Evolutionary conservation across 345 rosid species (phyloP).

Genomic region (Luvunga scandens): DNA sequence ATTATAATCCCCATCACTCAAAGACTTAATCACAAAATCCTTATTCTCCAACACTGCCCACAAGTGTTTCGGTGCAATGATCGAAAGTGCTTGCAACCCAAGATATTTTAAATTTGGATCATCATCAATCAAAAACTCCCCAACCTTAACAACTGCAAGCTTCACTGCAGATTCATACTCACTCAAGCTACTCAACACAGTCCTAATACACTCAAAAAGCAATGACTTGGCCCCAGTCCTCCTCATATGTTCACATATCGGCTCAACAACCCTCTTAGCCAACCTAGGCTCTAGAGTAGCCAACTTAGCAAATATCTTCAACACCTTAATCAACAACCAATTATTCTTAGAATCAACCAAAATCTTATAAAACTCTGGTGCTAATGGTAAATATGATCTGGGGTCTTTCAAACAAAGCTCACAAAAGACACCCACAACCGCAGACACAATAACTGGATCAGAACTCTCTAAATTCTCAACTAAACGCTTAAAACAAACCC

Average conservation of each 20-base stretch:
- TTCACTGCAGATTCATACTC: conserved; percentile 86
- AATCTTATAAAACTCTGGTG: conserved; percentile 82
- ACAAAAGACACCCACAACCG: conserved; percentile 78
- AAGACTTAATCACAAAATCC: conserved; percentile 77
- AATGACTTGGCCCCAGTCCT: conserved; percentile 80
- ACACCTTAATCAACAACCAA: conserved; percentile 88
- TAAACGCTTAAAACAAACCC: conserved; percentile 85
- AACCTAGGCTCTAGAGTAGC: conserved; percentile 81
- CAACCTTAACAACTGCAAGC: conserved; percentile 62
- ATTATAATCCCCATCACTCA: conserved; percentile 83
- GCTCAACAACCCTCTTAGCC: conserved; percentile 77
- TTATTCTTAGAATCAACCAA: conserved; percentile 84
- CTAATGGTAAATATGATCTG: conserved; percentile 71
- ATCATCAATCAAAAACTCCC: conserved; percentile 74
- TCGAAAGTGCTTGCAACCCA: conserved; percentile 74
- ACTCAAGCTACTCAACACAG: conserved; percentile 72
- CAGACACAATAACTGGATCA: conserved; percentile 58
- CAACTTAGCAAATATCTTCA: conserved; percentile 76
- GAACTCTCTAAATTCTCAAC: conserved; percentile 85
- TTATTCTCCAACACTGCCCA: conserved; percentile 90
- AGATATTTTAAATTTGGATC: conserved; percentile 95
- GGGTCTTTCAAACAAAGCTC: conserved; percentile 78
- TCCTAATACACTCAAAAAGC: conserved; percentile 83
- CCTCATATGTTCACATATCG: conserved; percentile 83
- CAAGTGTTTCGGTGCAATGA: conserved; percentile 61